Base-by-base conservation (phyloP, 768 basidiomycete genomes). In the Cystofilobasidium capitatum region DNA sequence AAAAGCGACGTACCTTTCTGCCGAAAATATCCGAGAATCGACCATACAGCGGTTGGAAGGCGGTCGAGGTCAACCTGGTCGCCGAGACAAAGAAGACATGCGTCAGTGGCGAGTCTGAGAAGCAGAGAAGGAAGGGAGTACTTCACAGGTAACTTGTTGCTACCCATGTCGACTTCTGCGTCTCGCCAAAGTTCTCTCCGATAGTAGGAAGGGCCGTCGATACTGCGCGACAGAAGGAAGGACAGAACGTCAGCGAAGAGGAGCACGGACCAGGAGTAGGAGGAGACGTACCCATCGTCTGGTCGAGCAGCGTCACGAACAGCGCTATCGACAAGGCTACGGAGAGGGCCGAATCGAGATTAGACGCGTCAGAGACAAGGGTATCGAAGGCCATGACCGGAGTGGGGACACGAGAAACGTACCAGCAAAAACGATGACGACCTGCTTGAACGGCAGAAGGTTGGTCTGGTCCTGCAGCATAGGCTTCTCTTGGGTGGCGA, bases 161-260 rank as follows among this genome's bases (percentile, higher is more conserved):
- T 2, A 88, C 86, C 87, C 86, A 88, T 7, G 84, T 85, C 31
- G 80, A 78, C 31, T 85, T 80, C 4, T 83, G 80, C 4, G 85
- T 83, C 0, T 86, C 84, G 62, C 84, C 79, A 76, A 88, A 88
- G 3, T 82, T 81, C 26, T 81, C 72, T 5, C 86, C 84, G 57
- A 89, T 83, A 0, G 84, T 86, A 0, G 87, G 86, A n/a, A 89
- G 77, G 1, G 86, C 84, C 0, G 87, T 88, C 0, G 86, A 85
- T 12, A 88, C 83, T 67, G 49, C 0, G 40, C 24, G 29, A 24
- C 22, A 14, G 40, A 64, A 29, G 16, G 35, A 14, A 1, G 20
- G 17, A 39, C 4, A 13, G 29, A 29, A 57, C 22, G 26, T 26
- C 26, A 29, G 26, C n/a, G 35, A 33, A 36, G 49, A 8, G 26